Evolutionary conservation across 257 asterid species (phyloP).

Genomic region (Penstemon barbatus): DNA sequence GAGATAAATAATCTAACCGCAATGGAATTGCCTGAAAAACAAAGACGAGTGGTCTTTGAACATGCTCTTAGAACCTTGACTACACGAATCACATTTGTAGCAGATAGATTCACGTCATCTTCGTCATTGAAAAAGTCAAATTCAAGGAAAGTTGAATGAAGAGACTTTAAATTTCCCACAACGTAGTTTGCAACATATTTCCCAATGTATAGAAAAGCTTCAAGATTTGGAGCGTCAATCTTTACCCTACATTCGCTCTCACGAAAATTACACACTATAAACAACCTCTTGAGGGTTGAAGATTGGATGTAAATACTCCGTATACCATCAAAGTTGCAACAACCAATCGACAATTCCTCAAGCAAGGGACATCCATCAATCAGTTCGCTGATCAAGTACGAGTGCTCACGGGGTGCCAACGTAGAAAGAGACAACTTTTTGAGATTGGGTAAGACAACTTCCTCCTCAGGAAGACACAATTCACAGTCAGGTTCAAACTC

Average conservation of each 20-base stretch:
- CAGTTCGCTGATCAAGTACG: background rate
- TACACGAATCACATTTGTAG: background rate
- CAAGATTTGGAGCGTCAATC: constrained; percentile 5
- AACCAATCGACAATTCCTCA: background rate
- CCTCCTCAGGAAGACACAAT: background rate
- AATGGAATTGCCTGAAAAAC: background rate
- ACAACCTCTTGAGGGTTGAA: background rate
- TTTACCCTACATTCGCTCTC: background rate
- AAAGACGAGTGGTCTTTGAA: background rate
- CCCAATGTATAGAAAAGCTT: background rate
- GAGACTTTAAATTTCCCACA: background rate
- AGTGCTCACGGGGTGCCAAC: background rate
- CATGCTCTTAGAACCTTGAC: background rate
- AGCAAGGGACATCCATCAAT: constrained; percentile 1
- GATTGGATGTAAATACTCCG: background rate
- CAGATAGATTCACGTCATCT: no score
- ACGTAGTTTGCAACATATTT: background rate
- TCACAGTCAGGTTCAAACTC: background rate
- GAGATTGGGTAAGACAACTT: background rate
- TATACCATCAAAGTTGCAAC: background rate
- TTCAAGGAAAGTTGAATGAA: background rate
- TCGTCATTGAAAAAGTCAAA: background rate
- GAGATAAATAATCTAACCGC: background rate
- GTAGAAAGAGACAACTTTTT: background rate
- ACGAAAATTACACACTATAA: background rate